phyloP scores from a whole-genome alignment of 805 yeast species.

The Nakazawaea siamensis region DNA sequence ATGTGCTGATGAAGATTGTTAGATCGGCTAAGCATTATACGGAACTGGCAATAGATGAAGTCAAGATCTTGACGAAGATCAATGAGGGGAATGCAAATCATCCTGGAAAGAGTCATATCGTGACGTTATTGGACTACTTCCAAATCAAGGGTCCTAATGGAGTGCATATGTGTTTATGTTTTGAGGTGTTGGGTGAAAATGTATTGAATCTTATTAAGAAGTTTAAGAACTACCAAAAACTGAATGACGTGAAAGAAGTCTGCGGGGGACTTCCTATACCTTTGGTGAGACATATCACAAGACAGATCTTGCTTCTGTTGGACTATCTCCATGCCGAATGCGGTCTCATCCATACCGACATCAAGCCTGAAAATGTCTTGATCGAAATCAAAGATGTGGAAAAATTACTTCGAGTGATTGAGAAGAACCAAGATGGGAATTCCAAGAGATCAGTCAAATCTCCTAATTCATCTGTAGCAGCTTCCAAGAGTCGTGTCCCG shows the following conservation, averaged over 20 bases:
- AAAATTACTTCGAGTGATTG: slow-evolving; percentile 35
- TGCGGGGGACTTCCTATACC: slow-evolving; percentile 48
- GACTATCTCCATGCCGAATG: slow-evolving; percentile 53
- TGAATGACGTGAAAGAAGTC: slow-evolving; percentile 25
- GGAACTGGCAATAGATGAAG: slow-evolving; percentile 62
- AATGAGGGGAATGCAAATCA: slow-evolving; percentile 25
- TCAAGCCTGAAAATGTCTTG: slow-evolving; percentile 66
- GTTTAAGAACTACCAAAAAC: slow-evolving; percentile 30
- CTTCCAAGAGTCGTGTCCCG: background rate
- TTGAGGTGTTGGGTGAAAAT: slow-evolving; percentile 58
- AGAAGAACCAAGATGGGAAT: slow-evolving; percentile 19
- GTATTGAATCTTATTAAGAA: slow-evolving; percentile 41
- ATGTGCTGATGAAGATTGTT: slow-evolving; percentile 58
- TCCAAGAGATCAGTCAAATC: background rate
- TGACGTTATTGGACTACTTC: slow-evolving; percentile 48
- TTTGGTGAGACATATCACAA: slow-evolving; percentile 46
- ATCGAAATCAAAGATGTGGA: slow-evolving; percentile 49
- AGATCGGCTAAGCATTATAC: slow-evolving; percentile 43
- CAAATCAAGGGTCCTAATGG: slow-evolving; percentile 55
- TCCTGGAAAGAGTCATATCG: slow-evolving; percentile 45
- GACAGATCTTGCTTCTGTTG: slow-evolving; percentile 45
- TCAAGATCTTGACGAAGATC: slow-evolving; percentile 34
- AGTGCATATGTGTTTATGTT: slow-evolving; percentile 56
- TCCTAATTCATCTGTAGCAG: background rate
- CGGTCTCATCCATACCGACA: slow-evolving; percentile 66